Percentiles rank a stretch among this genome's conserved stretches.
Conservation (phyloP, 257 asterid genomes). For the Nicotiana attenuata region DNA sequence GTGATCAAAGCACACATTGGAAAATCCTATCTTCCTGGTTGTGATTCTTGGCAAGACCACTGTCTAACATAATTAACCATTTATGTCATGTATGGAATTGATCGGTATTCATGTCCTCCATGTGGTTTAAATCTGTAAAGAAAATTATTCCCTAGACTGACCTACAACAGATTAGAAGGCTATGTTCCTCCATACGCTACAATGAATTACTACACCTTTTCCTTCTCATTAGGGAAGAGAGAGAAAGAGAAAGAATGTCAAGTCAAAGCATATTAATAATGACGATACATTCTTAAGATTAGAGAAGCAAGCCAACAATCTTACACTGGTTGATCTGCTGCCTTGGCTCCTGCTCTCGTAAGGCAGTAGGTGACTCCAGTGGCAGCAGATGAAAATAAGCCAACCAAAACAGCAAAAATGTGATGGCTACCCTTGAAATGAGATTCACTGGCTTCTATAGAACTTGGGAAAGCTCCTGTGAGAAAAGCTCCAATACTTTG, state of each 20-base stretch:
- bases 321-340: constrained; percentile 43
- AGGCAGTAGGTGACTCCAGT: constrained; percentile 37
- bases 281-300: neutral
- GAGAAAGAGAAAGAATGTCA: too few relatives aligned
- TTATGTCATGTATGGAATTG: neutral
- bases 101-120: neutral
- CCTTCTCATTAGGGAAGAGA: neutral
- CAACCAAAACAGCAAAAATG: constrained; percentile 26
- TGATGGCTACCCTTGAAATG: constrained; percentile 19
- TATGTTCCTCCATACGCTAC: neutral
- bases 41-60: neutral
- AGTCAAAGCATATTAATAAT: neutral
- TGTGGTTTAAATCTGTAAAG: neutral
- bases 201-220: neutral
- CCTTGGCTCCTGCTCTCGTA: constrained; percentile 40
- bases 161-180: neutral
- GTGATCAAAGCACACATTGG: neutral
- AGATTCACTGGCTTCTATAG: constrained; percentile 12
- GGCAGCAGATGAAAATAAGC: constrained; percentile 29
- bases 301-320: constrained; percentile 12
- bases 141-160: constrained; percentile 1
- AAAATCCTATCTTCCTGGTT: neutral
- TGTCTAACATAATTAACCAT: neutral
- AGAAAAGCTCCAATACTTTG: constrained; percentile 1
- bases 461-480: constrained; percentile 14